Conservation (phyloP, 176 grass and related monocot species). For the Oryza meyeriana region DNA sequence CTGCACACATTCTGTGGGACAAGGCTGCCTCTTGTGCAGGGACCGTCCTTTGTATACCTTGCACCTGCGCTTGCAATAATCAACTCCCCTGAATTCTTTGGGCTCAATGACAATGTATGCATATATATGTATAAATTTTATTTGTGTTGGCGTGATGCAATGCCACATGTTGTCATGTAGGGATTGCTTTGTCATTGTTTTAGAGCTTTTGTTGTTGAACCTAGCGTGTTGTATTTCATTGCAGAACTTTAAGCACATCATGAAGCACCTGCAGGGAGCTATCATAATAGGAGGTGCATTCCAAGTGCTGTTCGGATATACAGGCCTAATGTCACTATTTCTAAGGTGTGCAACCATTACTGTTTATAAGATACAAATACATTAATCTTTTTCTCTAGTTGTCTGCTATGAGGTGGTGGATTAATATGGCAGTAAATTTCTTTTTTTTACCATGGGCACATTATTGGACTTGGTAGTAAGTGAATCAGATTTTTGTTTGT, state of each 20-base stretch:
- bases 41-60: slow-evolving; percentile 94
- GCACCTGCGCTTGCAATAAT: slow-evolving; percentile 84
- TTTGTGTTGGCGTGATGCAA: neutral
- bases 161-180: slow-evolving; percentile 9
- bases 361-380: neutral
- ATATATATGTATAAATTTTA: neutral
- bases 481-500: neutral
- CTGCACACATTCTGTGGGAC: slow-evolving; percentile 85
- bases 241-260: slow-evolving; percentile 98
- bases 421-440: neutral
- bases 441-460: neutral
- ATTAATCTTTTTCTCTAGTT: neutral
- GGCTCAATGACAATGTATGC: slow-evolving; percentile 88
- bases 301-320: slow-evolving; percentile 91
- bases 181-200: neutral
- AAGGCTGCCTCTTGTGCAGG: slow-evolving; percentile 84
- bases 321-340: slow-evolving; percentile 76
- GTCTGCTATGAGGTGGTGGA: neutral
- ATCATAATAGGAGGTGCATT: slow-evolving; percentile 79
- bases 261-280: slow-evolving; percentile 98
- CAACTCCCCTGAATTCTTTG: slow-evolving; percentile 84
- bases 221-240: slow-evolving; percentile 15
- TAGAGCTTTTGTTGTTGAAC: neutral
- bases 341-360: slow-evolving; percentile 43
- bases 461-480: neutral